Evolutionary conservation across 164 flowering plant species (phyloP).

Genomic region (Stephania cephalantha): DNA sequence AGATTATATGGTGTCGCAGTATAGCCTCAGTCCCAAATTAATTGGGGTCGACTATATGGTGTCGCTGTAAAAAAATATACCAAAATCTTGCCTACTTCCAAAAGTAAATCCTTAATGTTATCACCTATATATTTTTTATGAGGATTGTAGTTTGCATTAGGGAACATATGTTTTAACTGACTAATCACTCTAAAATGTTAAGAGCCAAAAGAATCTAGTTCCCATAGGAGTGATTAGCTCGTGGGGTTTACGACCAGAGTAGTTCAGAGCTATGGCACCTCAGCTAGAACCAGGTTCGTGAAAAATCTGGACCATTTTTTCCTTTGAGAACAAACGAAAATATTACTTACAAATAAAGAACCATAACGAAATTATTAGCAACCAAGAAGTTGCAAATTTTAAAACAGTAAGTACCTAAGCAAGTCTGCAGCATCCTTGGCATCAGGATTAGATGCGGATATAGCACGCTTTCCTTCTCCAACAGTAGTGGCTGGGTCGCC

Average conservation of each 20-base stretch:
- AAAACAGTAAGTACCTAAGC: constrained; percentile 41
- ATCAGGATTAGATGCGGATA: constrained; percentile 65
- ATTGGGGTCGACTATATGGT: too few relatives aligned
- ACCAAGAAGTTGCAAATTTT: background rate
- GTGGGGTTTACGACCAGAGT: too few relatives aligned
- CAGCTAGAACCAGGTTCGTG: background rate
- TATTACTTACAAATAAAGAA: background rate
- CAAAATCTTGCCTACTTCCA: too few relatives aligned
- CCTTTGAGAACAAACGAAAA: background rate
- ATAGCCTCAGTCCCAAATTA: too few relatives aligned
- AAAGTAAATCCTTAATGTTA: too few relatives aligned
- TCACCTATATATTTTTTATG: too few relatives aligned
- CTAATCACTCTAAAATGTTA: too few relatives aligned
- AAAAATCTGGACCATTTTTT: background rate
- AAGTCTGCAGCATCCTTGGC: constrained; percentile 87
- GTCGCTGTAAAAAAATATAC: too few relatives aligned
- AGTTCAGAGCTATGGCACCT: background rate
- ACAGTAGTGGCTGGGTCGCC: constrained; percentile 19
- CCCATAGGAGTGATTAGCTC: too few relatives aligned
- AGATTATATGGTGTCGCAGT: background rate
- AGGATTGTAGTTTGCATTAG: too few relatives aligned
- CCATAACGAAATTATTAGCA: background rate
- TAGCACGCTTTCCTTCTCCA: constrained; percentile 54
- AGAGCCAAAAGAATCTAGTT: too few relatives aligned
- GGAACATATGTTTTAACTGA: too few relatives aligned